Base-by-base conservation (phyloP, 306 rosid genomes). In the Hippophae gyantsensis region DNA sequence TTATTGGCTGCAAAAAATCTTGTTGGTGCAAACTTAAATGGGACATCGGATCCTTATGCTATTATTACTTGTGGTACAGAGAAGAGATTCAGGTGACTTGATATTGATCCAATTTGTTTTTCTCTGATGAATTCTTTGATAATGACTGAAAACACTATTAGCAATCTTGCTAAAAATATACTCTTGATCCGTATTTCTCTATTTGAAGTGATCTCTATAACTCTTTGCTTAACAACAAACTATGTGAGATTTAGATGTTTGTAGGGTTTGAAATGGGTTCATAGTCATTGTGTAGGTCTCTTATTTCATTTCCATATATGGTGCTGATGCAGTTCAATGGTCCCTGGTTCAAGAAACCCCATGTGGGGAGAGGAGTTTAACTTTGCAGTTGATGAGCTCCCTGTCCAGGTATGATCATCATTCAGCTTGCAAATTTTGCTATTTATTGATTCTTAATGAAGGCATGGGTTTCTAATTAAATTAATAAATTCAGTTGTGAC, bases 301-400 rank as follows among this genome's bases (percentile, higher is more conserved):
- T 27, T 26, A 23, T 53, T 53, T 53, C 9, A 53, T 53, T 53
- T 25, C 38, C 42, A 52, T 25, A 55, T 13, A 43, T 79, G 47
- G 72, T 68, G 67, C 75, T 48, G 56, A 44, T 76, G 84, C 87
- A 92, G 98, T 75, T 92, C 98, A 61, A 92, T 92, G 98, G 85
- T 92, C 76, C 98, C 98, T 63, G 95, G 98, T 82, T 92, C 95
- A 68, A 87, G 98, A 84, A 92, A 92, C 83, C 98, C 98, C 58
- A 81, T 87, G 98, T 92, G 98, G 98, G 98, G 98, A 4, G 98
- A 92, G 83, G 98, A 87, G 78, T 92, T 92, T 75, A 82, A 87
- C 81, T 92, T 92, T 81, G 76, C 86, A 59, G 96, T 83, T 55
- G 96, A 92, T 58, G 95, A 92, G 80, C 93, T 92, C 68, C 98